Base-by-base conservation (phyloP, 169 alveolate species). In the Miamiensis avidus region DNA sequence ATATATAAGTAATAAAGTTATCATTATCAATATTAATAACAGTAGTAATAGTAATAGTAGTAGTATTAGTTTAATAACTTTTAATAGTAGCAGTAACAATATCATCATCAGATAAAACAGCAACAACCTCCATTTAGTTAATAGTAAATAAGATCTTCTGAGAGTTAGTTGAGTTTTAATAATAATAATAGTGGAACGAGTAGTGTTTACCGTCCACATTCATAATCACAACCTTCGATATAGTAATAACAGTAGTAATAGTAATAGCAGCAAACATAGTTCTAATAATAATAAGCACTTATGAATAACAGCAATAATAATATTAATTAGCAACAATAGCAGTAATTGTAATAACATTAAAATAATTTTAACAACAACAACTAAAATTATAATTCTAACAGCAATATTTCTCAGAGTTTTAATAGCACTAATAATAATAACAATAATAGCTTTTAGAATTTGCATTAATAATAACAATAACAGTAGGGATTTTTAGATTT, bases 21-120 rank as follows among this genome's bases (percentile, higher is more conserved):
- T 20, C 69, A 49, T 11, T 49, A 49, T 11, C 4, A 49, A 11
- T 49, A 49, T 11, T 4, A 20, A 11, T 20, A 49, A 49, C 4
- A 25, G 74, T 87, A 34, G 74, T 86, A 75, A 84, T 79, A 32
- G 82, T 69, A 79, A 27, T 29, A 15, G 0, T 27, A 27, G 28
- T 78, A 0, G 25, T 33, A 25, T 78, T 34, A 1, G n/a, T 78
- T 33, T 78, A 29, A 29, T 1, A 0, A 25, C 25, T 4, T 27
- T 26, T 25, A 25, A 11, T 65, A 28, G 27, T 4, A 0, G 27
- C n/a, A 20, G 1, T 0, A 32, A 78, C 28, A 34, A 1, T 33
- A 76, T 29, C 33, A 28, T 31, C 15, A 76, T 1, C 1, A 1
- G 25, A 20, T 27, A 49, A 49, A 20, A 49, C 4, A 49, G 26